Evolutionary conservation across 2,329 filamentous ascomycete genomes (phyloP).

Genomic region (Hymenoscyphus infarciens): DNA sequence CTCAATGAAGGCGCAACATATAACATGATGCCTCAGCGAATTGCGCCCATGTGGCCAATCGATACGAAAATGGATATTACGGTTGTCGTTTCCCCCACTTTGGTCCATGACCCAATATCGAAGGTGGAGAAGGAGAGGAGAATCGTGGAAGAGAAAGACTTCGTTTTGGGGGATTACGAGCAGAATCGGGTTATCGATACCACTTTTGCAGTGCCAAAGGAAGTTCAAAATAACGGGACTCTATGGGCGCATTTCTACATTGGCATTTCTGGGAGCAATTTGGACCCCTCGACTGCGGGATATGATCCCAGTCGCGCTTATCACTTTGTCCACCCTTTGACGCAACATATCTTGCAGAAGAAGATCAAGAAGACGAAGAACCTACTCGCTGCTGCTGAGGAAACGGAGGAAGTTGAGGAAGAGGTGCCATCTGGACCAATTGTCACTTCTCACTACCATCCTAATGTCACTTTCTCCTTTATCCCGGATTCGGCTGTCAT

Average conservation of each 20-base stretch:
- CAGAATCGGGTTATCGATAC: conserved; percentile 76
- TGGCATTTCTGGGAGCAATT: conserved; percentile 66
- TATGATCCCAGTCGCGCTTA: conserved; percentile 77
- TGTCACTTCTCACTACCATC: conserved; percentile 86
- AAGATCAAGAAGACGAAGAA: conserved; percentile 85
- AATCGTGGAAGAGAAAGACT: conserved; percentile 76
- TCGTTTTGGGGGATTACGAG: conserved; percentile 72
- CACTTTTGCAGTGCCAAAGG: conserved; percentile 69
- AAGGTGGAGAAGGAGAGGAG: conserved; percentile 63
- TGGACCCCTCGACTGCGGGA: conserved; percentile 69
- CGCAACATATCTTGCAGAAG: conserved; percentile 88
- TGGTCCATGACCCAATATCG: conserved; percentile 64
- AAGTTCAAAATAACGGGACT: conserved; percentile 87
- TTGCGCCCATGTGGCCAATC: conserved; percentile 85
- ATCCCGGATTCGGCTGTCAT: conserved; percentile 75
- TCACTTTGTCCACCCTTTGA: conserved; percentile 80
- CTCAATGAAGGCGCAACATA: conserved; percentile 61
- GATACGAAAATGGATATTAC: conserved; percentile 77
- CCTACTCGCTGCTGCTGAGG: conserved; percentile 57
- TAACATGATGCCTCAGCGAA: conserved; percentile 61
- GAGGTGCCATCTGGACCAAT: conserved; percentile 58
- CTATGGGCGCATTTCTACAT: conserved; percentile 94
- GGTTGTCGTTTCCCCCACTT: conserved; percentile 77
- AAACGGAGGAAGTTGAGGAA: conserved; percentile 49
- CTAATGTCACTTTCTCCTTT: conserved; percentile 87